These are phyloP conservation scores for Eremochloa ophiuroides DNA, from an alignment of 176 grass and related monocot genomes.

Conservation along the genomic window DNA sequence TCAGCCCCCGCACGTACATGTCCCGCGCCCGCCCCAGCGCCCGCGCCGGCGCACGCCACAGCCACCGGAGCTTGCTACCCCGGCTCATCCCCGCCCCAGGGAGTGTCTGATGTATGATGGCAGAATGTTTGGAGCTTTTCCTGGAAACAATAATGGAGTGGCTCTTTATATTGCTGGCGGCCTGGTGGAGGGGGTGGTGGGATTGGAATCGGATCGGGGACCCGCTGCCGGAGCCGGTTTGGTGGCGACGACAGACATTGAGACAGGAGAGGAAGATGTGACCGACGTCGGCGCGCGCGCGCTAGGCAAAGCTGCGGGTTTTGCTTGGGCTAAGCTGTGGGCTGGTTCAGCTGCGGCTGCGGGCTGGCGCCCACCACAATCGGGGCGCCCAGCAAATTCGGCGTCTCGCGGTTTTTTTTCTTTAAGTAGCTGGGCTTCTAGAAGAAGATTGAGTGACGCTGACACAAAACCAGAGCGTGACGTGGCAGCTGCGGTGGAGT, in stretches of 20 bases:
- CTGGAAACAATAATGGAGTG: background rate
- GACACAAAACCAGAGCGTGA: background rate
- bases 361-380: background rate
- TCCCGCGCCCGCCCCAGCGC: conserved; percentile 39
- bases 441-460: background rate
- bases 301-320: background rate
- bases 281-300: background rate
- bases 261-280: background rate
- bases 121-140: background rate
- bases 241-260: no score
- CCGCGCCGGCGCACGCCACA: conserved; percentile 45
- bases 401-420: background rate
- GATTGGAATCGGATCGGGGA: background rate
- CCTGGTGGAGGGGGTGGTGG: background rate
- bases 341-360: background rate
- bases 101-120: background rate
- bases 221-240: background rate
- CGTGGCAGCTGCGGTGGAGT: background rate
- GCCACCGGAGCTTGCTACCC: conserved; percentile 32
- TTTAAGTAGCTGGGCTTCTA: conserved; percentile 10
- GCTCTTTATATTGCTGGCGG: conserved; percentile 19
- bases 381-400: background rate
- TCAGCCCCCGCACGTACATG: conserved; percentile 38
- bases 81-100: background rate
- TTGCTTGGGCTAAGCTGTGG: background rate